These are phyloP conservation scores for Penicillium sp. DNA, from an alignment of 2,329 filamentous ascomycete genomes.

Conservation along the genomic window DNA sequence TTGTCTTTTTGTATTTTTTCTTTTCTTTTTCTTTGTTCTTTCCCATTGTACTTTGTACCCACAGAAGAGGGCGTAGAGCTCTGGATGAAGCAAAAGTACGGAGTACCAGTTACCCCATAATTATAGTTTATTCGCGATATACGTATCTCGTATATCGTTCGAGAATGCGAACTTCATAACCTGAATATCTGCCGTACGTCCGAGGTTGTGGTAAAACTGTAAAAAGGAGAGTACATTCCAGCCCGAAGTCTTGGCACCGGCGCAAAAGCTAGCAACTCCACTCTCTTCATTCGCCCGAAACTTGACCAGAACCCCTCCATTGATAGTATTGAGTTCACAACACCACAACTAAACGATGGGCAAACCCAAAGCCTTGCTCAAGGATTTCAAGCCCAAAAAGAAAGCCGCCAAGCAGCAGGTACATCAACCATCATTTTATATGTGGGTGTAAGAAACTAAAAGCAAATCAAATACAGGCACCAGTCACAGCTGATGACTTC, in stretches of 20 bases:
- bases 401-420: slow-evolving; percentile 42
- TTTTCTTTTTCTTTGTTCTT: neutral
- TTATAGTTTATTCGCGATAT: too few species aligned
- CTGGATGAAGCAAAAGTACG: too few species aligned
- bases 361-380: slow-evolving; percentile 41
- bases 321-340: neutral
- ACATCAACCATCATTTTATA: slow-evolving; percentile 2
- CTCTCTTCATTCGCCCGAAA: neutral
- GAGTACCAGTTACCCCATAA: too few species aligned
- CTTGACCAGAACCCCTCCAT: neutral
- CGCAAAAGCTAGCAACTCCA: neutral
- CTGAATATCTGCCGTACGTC: too few species aligned
- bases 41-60: neutral
- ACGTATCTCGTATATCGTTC: too few species aligned
- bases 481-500: slow-evolving; percentile 67
- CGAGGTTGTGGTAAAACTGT: neutral
- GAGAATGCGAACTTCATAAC: too few species aligned
- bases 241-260: neutral
- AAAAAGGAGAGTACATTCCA: neutral
- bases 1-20: neutral
- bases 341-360: slow-evolving; percentile 30
- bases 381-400: slow-evolving; percentile 45
- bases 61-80: too few species aligned
- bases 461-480: slow-evolving; percentile 33
- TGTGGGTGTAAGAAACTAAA: neutral